Evolutionary conservation across 306 rosid genomes (phyloP), one percentile per base, ranked within the genome.

Genomic region (Cotoneaster glaucophyllus): DNA sequence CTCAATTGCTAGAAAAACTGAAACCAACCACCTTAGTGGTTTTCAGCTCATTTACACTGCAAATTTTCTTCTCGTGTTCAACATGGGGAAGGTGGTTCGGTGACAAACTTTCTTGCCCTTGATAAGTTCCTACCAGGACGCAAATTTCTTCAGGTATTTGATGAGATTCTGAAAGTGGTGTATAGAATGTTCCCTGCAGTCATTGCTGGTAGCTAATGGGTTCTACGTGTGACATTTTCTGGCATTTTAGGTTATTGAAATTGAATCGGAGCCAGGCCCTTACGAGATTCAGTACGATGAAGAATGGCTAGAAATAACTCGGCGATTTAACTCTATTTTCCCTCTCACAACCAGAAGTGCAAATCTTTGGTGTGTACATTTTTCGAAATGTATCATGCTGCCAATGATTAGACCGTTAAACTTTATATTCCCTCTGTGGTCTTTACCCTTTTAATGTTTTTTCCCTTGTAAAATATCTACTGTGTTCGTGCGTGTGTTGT

Each of bases 11-110:
- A 69, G 93, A 86, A 79, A 92, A 90, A 82, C 69, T 95, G 84
- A 95, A 84, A 85, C 97, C 98, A 84, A 85, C 97, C 98, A 9
- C 84, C 77, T 12, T 92, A 89, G 74, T 92, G 98, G 98, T 95
- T 92, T 89, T 92, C 97, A 24, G 98, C 97, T 67, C 98, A 95
- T 82, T 77, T 95, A 78, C 98, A 92, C 77, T 95, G 97, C 88
- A 95, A 89, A 80, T 92, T 95, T 85, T 79, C 98, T 82, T 97
- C 98, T 74, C 86, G 86, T 84, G 97, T 95, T 85, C 98, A 92
- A 79, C 97, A 95, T 41, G 97, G 92, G 64, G 96, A 95, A 82
- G 97, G 79, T 73, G 96, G 96, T 75, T 90, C 91, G 2, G 56
- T 86, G 76, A 95, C 98, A 64, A 92, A 92, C 74, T 95, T 95